phyloP scores from a whole-genome alignment of 1,284 basidiomycete genomes.

The Rhodofomes roseus region DNA sequence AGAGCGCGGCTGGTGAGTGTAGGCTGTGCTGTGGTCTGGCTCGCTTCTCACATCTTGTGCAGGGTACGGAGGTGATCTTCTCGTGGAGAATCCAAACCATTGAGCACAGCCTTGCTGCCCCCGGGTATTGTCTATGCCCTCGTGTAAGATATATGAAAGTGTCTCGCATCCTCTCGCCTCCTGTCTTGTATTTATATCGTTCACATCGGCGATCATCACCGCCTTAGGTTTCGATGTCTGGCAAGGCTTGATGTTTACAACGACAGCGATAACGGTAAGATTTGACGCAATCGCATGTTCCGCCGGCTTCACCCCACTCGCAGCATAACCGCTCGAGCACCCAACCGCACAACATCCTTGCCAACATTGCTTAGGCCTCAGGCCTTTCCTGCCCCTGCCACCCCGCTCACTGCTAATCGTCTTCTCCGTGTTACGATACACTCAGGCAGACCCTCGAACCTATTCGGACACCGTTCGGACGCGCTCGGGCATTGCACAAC shows the following conservation, averaged over 20 bases:
- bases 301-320: not conserved
- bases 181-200: too few relatives aligned
- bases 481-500: too few relatives aligned
- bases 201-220: too few relatives aligned
- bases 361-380: too few relatives aligned
- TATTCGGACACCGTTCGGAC: too few relatives aligned
- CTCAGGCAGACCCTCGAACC: not conserved
- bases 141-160: not conserved
- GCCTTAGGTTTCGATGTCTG: too few relatives aligned
- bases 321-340: too few relatives aligned
- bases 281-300: not conserved
- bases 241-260: not conserved
- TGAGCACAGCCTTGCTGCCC: not conserved
- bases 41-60: not conserved
- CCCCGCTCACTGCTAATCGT: too few relatives aligned
- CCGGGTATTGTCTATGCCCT: not conserved
- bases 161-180: too few relatives aligned
- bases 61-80: slow-evolving; percentile 8
- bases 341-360: too few relatives aligned
- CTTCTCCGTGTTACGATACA: not conserved
- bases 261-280: not conserved
- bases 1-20: not conserved
- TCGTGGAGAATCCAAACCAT: slow-evolving; percentile 9
- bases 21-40: not conserved
- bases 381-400: too few relatives aligned